Percentiles rank a stretch among this genome's conserved stretches.
Evolutionary conservation across 2,329 filamentous ascomycete species (phyloP).

Genomic region (Trichoderma semiorbis): DNA sequence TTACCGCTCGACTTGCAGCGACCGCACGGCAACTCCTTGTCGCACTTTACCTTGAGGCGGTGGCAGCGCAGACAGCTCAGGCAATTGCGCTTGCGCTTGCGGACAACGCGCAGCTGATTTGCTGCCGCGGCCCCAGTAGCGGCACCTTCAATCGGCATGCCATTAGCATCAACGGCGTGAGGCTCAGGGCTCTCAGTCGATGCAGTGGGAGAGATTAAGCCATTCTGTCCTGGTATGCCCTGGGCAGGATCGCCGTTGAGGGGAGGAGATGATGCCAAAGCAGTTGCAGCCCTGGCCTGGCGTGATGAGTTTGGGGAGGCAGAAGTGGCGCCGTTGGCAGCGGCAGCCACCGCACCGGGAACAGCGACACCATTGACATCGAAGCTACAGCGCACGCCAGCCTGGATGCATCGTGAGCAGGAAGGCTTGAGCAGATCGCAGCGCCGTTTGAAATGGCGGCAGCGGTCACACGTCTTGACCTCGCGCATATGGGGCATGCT

Average conservation of each 20-base stretch:
- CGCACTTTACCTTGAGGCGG: conserved; percentile 38
- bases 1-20: conserved; percentile 35
- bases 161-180: conserved; percentile 14
- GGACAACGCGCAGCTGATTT: conserved; percentile 27
- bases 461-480: conserved; percentile 37
- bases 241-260: neutral
- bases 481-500: conserved; percentile 28
- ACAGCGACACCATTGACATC: conserved; percentile 22
- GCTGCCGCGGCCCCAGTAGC: neutral
- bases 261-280: conserved; percentile 3
- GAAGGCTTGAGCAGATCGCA: conserved; percentile 36
- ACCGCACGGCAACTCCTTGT: conserved; percentile 36
- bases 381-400: conserved; percentile 34
- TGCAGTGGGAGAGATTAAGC: conserved; percentile 30
- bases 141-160: conserved; percentile 6
- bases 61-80: conserved; percentile 36
- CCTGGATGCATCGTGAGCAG: conserved; percentile 34
- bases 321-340: neutral
- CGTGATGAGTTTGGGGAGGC: neutral
- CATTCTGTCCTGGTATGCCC: conserved; percentile 17
- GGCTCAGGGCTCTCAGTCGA: conserved; percentile 31
- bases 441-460: conserved; percentile 36
- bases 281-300: neutral
- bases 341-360: conserved; percentile 18
- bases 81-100: conserved; percentile 37